These are phyloP conservation scores for Sarocladium kiliense DNA, from an alignment of 2,329 filamentous ascomycete genomes.

Conservation along the genomic window DNA sequence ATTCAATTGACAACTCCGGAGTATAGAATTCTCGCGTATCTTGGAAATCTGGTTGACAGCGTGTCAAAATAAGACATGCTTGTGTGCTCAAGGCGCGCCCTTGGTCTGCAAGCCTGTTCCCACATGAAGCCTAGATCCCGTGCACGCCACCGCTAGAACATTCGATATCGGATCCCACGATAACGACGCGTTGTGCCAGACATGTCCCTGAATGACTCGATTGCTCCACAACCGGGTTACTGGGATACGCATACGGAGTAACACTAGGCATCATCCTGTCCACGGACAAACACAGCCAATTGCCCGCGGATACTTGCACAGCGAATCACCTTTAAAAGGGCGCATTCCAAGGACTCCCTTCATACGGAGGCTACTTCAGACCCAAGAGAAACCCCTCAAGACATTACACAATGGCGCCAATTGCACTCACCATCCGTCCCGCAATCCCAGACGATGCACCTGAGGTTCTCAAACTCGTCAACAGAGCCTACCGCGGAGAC, in stretches of 20 bases:
- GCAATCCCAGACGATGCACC: constrained; percentile 27
- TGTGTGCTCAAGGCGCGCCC: not conserved
- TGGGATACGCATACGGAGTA: no score
- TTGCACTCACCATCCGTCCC: constrained; percentile 27
- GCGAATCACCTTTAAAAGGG: no score
- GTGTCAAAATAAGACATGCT: no score
- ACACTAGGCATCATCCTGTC: no score
- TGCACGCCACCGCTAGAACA: not conserved
- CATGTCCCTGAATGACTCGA: not conserved
- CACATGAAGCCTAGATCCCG: not conserved
- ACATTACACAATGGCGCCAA: constrained; percentile 7
- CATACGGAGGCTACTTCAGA: no score
- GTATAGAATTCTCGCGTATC: no score
- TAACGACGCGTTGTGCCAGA: not conserved
- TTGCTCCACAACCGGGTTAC: no score
- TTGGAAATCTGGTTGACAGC: no score
- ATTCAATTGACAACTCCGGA: no score
- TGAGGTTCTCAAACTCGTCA: constrained; percentile 31
- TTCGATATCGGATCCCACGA: not conserved
- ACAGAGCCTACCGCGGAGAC: constrained; percentile 39
- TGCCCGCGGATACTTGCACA: no score
- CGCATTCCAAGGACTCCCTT: no score
- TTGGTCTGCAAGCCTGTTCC: not conserved
- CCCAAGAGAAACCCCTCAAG: no score
- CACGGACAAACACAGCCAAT: not conserved